Evolutionary conservation across 768 basidiomycete species (phyloP).

Genomic region (Mycena rosella): DNA sequence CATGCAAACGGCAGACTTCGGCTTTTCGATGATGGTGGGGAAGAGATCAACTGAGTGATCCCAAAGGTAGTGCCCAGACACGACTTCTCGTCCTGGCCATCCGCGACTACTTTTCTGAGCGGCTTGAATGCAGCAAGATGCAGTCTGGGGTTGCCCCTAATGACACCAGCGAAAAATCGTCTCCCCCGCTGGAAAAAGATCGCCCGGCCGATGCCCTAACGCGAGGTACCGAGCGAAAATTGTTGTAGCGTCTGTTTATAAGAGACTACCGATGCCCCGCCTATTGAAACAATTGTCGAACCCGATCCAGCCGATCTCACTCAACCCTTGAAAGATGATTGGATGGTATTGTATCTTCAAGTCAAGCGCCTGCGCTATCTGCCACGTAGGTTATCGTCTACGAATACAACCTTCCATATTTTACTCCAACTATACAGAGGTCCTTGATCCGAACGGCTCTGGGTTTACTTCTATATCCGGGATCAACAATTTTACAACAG

Average conservation of each 20-base stretch:
- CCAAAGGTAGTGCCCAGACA: conserved; percentile 24
- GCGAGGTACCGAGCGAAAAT: too few species aligned
- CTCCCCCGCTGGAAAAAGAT: too few species aligned
- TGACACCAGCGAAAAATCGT: conserved; percentile 17
- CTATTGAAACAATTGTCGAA: conserved; percentile 37
- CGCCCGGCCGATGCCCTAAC: too few species aligned
- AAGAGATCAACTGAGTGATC: too few species aligned
- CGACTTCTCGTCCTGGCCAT: conserved; percentile 18
- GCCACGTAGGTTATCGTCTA: background rate
- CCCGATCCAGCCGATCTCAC: conserved; percentile 15
- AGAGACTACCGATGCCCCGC: conserved; percentile 11
- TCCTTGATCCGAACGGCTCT: conserved; percentile 4
- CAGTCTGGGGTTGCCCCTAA: too few species aligned
- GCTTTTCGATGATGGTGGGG: too few species aligned
- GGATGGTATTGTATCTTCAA: conserved; percentile 14
- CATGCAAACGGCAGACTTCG: too few species aligned
- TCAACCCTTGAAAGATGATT: background rate
- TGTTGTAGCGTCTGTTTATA: too few species aligned
- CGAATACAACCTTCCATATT: background rate
- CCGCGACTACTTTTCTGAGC: conserved; percentile 28
- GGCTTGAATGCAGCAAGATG: conserved; percentile 20
- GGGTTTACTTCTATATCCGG: conserved; percentile 28
- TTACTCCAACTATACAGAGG: background rate
- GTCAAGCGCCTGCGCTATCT: conserved; percentile 25
- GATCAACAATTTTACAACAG: conserved; percentile 20